These are phyloP conservation scores for Eleusine coracana DNA, from an alignment of 176 grass and related monocot species.

Conservation along the genomic window DNA sequence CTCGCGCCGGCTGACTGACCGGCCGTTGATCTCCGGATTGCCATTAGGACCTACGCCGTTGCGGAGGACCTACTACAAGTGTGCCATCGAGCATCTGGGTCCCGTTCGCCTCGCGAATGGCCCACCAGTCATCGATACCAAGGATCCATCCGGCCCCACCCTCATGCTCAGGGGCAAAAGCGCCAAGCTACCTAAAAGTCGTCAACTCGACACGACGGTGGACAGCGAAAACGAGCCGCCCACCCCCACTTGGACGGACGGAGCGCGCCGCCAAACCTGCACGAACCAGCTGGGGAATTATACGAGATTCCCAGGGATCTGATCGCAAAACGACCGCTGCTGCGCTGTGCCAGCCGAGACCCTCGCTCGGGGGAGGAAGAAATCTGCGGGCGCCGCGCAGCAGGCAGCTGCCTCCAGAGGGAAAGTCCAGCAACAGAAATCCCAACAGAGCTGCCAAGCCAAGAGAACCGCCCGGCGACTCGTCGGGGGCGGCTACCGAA, in stretches of 20 bases:
- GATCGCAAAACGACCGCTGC: neutral
- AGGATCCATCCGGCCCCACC: neutral
- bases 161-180: neutral
- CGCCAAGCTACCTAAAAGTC: neutral
- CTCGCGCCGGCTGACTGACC: neutral
- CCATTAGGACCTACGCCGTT: neutral
- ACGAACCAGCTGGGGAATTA: slow-evolving; percentile 1
- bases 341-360: neutral
- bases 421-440: neutral
- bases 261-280: slow-evolving; percentile 31
- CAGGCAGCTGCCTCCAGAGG: neutral
- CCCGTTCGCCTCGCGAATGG: neutral
- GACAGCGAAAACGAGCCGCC: slow-evolving; percentile 16
- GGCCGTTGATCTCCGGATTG: neutral
- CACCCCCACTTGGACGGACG: neutral
- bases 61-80: neutral
- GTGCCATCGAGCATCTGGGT: neutral
- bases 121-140: neutral
- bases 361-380: neutral
- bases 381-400: slow-evolving; percentile 8
- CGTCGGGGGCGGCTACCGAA: neutral
- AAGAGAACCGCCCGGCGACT: neutral
- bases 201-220: neutral
- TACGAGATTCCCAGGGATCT: slow-evolving; percentile 27
- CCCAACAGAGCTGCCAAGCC: neutral